A percentile compares a stretch with the other conserved stretches of the same genome.
These are phyloP conservation scores for Schwanniomyces polymorphus DNA, from an alignment of 805 yeast species.

Conservation along the genomic window DNA sequence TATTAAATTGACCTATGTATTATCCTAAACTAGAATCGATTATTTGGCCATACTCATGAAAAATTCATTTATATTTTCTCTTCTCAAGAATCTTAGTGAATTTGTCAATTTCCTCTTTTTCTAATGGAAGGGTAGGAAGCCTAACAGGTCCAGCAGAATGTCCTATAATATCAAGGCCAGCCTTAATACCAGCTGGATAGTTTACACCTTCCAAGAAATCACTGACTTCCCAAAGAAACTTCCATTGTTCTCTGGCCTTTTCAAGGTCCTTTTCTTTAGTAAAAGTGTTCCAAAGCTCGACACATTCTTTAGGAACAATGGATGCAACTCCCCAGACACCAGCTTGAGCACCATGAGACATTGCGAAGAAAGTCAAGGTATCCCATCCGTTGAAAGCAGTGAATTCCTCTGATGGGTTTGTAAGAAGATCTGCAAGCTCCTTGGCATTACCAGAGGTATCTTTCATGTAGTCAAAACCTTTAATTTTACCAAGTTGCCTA, in stretches of 20 bases:
- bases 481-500: slow-evolving; percentile 10
- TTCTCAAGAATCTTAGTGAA: slow-evolving; percentile 7
- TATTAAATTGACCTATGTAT: no score
- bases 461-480: slow-evolving; percentile 8
- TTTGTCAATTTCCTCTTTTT: slow-evolving; percentile 7
- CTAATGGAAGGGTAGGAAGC: slow-evolving; percentile 12
- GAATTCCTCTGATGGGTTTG: slow-evolving; percentile 7
- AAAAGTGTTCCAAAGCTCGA: slow-evolving; percentile 10
- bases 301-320: slow-evolving; percentile 12
- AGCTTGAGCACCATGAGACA: slow-evolving; percentile 12
- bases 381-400: slow-evolving; percentile 11
- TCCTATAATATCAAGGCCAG: slow-evolving; percentile 12
- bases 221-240: slow-evolving; percentile 12
- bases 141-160: slow-evolving; percentile 12
- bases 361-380: slow-evolving; percentile 11
- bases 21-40: no score
- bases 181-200: slow-evolving; percentile 13
- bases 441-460: slow-evolving; percentile 11
- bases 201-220: slow-evolving; percentile 10
- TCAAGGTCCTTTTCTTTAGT: slow-evolving; percentile 2
- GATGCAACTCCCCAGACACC: slow-evolving; percentile 14
- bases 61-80: slow-evolving; percentile 4
- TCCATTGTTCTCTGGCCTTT: slow-evolving; percentile 13
- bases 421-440: slow-evolving; percentile 10
- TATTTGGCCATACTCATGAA: no score